Conservation (phyloP, 352 stramenopile species). For the Phytophthora brassicae region DNA sequence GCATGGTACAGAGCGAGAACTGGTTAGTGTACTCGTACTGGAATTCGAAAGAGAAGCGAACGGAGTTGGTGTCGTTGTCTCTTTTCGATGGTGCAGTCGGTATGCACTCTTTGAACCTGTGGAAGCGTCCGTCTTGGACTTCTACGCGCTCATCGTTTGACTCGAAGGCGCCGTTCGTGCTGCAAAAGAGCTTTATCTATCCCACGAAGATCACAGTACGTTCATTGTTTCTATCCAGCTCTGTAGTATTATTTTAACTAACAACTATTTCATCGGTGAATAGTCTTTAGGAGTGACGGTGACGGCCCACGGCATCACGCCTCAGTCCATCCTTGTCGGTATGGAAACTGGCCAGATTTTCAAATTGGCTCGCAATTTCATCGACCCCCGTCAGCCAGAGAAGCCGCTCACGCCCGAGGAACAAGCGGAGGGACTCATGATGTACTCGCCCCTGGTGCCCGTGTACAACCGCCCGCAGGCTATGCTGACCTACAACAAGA, state of each 20-base stretch:
- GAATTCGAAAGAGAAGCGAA: constrained; percentile 90
- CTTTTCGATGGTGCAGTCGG: constrained; percentile 97
- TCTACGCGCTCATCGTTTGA: constrained; percentile 92
- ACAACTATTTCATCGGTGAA: neutral
- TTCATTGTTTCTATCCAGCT: neutral
- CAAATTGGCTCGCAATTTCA: constrained; percentile 89
- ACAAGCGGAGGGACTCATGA: constrained; percentile 77
- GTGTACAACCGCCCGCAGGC: constrained; percentile 82
- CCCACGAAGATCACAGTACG: constrained; percentile 82
- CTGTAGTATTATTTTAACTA: neutral
- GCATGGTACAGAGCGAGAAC: constrained; percentile 93
- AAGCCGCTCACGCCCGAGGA: constrained; percentile 87
- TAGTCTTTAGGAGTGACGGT: constrained; percentile 90
- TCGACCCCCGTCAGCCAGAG: constrained; percentile 94
- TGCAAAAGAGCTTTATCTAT: constrained; percentile 96
- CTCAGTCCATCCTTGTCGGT: constrained; percentile 91
- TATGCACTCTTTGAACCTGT: constrained; percentile 93
- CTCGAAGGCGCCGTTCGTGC: constrained; percentile 85
- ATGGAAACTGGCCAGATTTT: constrained; percentile 94
- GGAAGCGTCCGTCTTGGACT: constrained; percentile 91
- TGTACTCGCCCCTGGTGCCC: constrained; percentile 91
- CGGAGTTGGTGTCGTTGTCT: constrained; percentile 78
- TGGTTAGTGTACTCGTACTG: constrained; percentile 97
- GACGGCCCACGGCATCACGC: constrained; percentile 94
- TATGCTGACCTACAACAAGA: constrained; percentile 92